Percentiles rank a stretch among this genome's conserved stretches.
Conservation (phyloP, 371 early-diverging fungal species). For the Rhizopus delemar region DNA sequence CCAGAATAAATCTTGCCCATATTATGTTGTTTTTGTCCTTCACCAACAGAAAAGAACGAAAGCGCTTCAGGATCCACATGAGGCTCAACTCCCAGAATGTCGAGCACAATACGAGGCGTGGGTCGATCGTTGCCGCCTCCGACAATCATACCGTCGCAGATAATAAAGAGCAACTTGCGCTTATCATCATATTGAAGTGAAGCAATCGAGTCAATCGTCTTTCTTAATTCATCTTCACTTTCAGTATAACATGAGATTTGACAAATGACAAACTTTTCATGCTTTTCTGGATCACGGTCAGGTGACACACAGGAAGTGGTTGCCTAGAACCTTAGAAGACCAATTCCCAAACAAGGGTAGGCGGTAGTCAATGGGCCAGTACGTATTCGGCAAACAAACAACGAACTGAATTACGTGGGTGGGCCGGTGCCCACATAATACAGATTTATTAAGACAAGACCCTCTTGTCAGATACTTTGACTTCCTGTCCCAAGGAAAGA, state of each 20-base stretch:
- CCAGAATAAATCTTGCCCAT: conserved; percentile 92
- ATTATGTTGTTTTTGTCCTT: conserved; percentile 82
- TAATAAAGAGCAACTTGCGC: conserved; percentile 75
- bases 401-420: conserved; percentile 71
- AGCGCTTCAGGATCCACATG: conserved; percentile 80
- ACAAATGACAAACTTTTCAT: conserved; percentile 91
- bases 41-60: conserved; percentile 86
- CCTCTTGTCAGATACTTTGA: conserved; percentile 35
- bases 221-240: conserved; percentile 72
- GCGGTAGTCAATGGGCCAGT: conserved; percentile 71
- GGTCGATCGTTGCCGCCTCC: conserved; percentile 90
- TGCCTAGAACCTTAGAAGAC: conserved; percentile 87
- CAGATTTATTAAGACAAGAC: conserved; percentile 79
- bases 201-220: conserved; percentile 73
- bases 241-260: conserved; percentile 87
- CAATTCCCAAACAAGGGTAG: conserved; percentile 77
- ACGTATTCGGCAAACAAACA: conserved; percentile 88
- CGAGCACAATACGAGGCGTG: conserved; percentile 87
- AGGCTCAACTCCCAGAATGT: conserved; percentile 82
- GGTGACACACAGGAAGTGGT: too few species aligned
- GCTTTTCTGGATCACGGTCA: conserved; percentile 82
- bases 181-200: conserved; percentile 68
- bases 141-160: conserved; percentile 84
- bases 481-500: conserved; percentile 29
- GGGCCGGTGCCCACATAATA: conserved; percentile 86